Percentiles rank a stretch among this genome's conserved stretches.
phyloP scores from a whole-genome alignment of 106 monocot genomes.

The Amphibolis antarctica region DNA sequence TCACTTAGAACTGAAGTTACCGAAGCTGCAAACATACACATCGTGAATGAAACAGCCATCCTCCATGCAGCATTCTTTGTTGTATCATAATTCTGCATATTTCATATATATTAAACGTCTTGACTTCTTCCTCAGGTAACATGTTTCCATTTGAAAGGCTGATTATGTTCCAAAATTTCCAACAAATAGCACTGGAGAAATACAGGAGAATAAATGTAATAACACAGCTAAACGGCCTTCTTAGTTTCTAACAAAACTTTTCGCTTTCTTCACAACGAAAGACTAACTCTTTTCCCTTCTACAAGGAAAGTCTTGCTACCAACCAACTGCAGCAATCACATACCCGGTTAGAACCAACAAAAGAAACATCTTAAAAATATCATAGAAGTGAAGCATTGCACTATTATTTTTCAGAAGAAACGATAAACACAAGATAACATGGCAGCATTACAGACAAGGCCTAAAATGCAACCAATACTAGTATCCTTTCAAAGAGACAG shows the following conservation, averaged over 20 bases:
- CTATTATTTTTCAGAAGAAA: background rate
- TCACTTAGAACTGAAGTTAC: too few species aligned
- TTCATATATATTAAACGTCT: too few species aligned
- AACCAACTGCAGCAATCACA: conserved; percentile 45
- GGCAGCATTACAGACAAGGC: background rate
- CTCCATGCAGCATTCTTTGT: too few species aligned
- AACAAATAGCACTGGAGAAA: too few species aligned
- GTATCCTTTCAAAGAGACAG: too few species aligned
- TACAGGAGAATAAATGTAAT: background rate
- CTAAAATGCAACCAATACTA: conserved; percentile 2
- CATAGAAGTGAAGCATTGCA: background rate
- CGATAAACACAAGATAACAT: background rate
- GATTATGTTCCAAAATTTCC: too few species aligned
- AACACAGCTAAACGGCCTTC: background rate
- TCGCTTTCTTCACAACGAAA: conserved; percentile 16
- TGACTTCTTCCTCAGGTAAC: too few species aligned
- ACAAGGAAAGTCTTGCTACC: conserved; percentile 59
- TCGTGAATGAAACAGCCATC: too few species aligned
- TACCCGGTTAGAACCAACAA: background rate
- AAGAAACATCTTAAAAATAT: background rate
- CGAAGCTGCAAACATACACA: too few species aligned
- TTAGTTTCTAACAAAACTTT: background rate
- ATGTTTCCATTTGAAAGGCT: too few species aligned
- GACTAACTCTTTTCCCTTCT: conserved; percentile 53
- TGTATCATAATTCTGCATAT: too few species aligned